Conservation (phyloP, 2,329 filamentous ascomycete genomes). For the Pseudocercospora vitis region DNA sequence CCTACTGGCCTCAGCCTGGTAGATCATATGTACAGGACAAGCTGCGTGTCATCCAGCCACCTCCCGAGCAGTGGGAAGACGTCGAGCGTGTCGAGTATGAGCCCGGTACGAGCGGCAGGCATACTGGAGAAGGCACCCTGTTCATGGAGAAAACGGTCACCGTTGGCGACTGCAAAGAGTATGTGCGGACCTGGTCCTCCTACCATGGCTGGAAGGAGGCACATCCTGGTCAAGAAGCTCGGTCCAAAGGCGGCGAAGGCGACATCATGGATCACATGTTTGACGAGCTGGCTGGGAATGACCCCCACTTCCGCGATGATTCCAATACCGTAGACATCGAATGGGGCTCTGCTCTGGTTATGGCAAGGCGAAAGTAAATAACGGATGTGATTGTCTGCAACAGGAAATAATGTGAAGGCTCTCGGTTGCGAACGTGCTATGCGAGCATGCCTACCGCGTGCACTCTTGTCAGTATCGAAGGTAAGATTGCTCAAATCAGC, state of each 20-base stretch:
- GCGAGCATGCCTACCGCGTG: not conserved
- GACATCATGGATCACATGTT: conserved; percentile 65
- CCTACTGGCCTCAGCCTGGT: conserved; percentile 63
- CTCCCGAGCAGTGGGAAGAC: conserved; percentile 53
- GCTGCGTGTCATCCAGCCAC: conserved; percentile 55
- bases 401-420: too few species aligned
- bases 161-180: conserved; percentile 61
- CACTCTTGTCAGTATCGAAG: too few species aligned
- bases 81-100: conserved; percentile 59
- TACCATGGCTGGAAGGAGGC: conserved; percentile 60
- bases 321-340: conserved; percentile 56
- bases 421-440: too few species aligned
- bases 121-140: conserved; percentile 43
- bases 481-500: too few species aligned
- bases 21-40: conserved; percentile 56
- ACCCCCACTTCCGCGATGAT: conserved; percentile 54
- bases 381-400: too few species aligned
- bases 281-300: conserved; percentile 57
- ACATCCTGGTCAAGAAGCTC: conserved; percentile 52
- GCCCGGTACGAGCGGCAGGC: conserved; percentile 48
- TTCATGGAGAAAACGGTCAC: conserved; percentile 58
- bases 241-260: conserved; percentile 56
- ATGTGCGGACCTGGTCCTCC: conserved; percentile 61
- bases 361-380: conserved; percentile 52
- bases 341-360: conserved; percentile 61